These are phyloP conservation scores for Leishmania gerbilli DNA, from an alignment of 208 protist species.

Conservation along the genomic window DNA sequence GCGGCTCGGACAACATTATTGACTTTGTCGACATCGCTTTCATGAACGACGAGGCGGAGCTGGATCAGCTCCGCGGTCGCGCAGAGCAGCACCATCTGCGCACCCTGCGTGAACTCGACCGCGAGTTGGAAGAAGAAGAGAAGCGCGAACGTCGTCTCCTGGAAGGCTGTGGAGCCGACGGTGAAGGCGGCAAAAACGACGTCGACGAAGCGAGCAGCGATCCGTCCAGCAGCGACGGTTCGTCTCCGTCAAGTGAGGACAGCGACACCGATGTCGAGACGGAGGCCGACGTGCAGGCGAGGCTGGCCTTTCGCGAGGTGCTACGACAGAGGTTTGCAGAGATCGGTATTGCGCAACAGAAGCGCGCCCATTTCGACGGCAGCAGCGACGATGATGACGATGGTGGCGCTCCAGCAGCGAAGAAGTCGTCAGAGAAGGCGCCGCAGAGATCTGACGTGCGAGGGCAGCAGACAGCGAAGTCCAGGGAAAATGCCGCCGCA, in stretches of 20 bases:
- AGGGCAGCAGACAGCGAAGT: neutral
- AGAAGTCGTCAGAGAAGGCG: neutral
- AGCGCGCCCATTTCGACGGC: slow-evolving; percentile 4
- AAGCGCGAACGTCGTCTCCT: slow-evolving; percentile 25
- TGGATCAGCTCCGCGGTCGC: slow-evolving; percentile 73
- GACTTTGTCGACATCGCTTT: slow-evolving; percentile 92
- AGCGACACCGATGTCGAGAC: neutral
- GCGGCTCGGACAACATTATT: slow-evolving; percentile 79
- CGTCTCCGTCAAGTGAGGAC: neutral
- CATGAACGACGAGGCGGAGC: slow-evolving; percentile 69
- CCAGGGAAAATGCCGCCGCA: neutral
- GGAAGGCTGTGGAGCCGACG: slow-evolving; percentile 8
- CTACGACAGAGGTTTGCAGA: slow-evolving; percentile 14
- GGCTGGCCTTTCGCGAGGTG: slow-evolving; percentile 1
- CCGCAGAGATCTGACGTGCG: neutral
- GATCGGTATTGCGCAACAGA: slow-evolving; percentile 8
- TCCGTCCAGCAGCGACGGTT: neutral
- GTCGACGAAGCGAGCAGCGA: neutral
- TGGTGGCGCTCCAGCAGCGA: neutral
- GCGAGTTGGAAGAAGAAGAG: slow-evolving; percentile 47
- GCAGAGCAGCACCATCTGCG: slow-evolving; percentile 81
- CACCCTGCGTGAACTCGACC: slow-evolving; percentile 69
- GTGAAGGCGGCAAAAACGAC: neutral
- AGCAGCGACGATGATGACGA: slow-evolving; percentile 16
- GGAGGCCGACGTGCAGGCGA: slow-evolving; percentile 13